Base-by-base conservation (phyloP, 2,329 filamentous ascomycete genomes). In the Nothophoma quercina region DNA sequence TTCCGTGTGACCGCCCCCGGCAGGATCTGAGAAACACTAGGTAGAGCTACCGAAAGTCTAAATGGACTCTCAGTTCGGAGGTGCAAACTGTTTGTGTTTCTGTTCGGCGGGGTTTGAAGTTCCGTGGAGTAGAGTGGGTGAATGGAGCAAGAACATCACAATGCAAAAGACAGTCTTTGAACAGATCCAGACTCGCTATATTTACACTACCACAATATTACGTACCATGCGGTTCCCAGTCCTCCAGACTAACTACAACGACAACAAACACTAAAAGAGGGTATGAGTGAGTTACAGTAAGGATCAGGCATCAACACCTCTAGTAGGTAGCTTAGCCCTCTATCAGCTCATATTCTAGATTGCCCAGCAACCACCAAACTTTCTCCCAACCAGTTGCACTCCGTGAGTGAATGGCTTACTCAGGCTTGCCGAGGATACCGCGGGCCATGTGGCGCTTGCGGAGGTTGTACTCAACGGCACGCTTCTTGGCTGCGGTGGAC, bases 401-500 rank as follows among this genome's bases (percentile, higher is more conserved):
- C 40, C 18, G n/a, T 23, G 32, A 29, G 22, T 34, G 40, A 42
- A 21, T 34, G 9, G 32, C 50, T 58, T 65, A 70, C 59, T 69
- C 60, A 21, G 62, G 55, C 65, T 70, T 71, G 23, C 69, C 70
- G 15, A 74, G 61, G 43, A 71, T 59, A 43, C 71, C 71, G 15
- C 71, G 65, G 15, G 70, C 69, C 53, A 74, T 64, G 59, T 71
- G 71, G 49, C 67, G 64, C 69, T 73, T 74, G 60, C 70, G 64
- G 38, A 74, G 69, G 64, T 73, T 73, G 73, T 83, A 86, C 66
- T 82, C 83, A 50, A 88, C 75, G 30, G 85, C 84, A 39, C 85
- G 79, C 83, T 87, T 88, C 74, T 81, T 79, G 1, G 82, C 83
- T 13, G 78, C 77, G 12, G 80, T 48, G 48, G 78, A 80, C 79